These are phyloP conservation scores for Emergomyces pasteurianus DNA, from an alignment of 2,329 filamentous ascomycete species.

Conservation along the genomic window DNA sequence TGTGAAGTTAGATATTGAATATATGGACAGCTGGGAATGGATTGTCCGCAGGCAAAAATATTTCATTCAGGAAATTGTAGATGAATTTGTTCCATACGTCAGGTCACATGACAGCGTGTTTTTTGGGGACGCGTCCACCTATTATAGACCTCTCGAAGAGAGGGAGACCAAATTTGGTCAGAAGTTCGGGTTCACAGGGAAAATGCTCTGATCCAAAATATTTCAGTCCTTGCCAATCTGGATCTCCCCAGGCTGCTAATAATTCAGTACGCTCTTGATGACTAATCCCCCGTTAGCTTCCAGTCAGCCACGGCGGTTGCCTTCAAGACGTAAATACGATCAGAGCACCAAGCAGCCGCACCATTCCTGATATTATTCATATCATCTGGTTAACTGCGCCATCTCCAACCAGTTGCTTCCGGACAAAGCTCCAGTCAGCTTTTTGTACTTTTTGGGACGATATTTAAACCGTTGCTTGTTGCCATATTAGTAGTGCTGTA, in stretches of 20 bases:
- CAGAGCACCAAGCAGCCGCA: neutral
- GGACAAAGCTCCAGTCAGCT: neutral
- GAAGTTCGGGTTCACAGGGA: neutral
- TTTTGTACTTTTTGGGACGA: neutral
- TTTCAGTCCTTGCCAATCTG: too few species aligned
- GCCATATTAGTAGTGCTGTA: too few species aligned
- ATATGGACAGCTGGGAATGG: neutral
- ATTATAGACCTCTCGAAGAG: neutral
- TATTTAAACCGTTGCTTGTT: neutral
- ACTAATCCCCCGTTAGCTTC: neutral
- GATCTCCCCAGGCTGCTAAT: neutral
- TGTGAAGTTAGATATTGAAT: neutral
- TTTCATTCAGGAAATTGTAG: neutral
- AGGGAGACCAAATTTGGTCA: neutral
- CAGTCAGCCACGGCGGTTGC: neutral
- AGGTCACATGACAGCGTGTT: neutral
- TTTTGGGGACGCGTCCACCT: neutral
- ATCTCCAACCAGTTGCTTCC: neutral
- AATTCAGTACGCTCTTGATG: neutral
- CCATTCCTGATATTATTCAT: neutral
- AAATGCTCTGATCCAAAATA: neutral
- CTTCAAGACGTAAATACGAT: neutral
- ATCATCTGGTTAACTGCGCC: neutral
- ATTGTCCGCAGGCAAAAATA: neutral
- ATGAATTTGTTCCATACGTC: neutral